Base-by-base conservation (phyloP, 768 basidiomycete species). In the Sistotremastrum suecicum region DNA sequence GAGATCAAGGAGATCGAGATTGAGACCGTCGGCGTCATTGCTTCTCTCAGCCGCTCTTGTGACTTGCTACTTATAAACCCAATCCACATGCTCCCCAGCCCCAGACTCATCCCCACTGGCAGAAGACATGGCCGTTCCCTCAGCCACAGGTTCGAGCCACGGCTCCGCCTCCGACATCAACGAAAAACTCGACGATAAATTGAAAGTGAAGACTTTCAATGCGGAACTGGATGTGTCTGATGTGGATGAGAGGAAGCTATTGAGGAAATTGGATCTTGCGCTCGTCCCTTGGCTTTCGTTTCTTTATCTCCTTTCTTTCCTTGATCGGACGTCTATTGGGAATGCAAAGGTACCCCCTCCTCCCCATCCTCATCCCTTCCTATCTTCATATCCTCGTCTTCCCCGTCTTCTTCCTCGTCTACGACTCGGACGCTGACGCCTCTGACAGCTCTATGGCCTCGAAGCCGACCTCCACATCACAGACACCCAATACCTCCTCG, bases 221-320 rank as follows among this genome's bases (percentile, higher is more conserved):
- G 50, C 71, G n/a, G 63, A 73, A 40, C 54, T 79, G 47, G 80
- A 82, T 56, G 61, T 70, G 30, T 76, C 74, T 48, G 67, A 63
- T 7, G 63, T 87, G 41, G 74, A 87, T 56, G 83, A 84, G 59
- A 71, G 71, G 46, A 78, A 75, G 56, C 58, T 86, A 49, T 56
- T 87, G 50, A 66, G 82, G 54, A 86, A 83, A 61, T 70, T 85
- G 41, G 81, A 82, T 59, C 52, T 67, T 48, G 69, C 70, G n/a
- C 68, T 81, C 50, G 68, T 81, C 35, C 76, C 79, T 7, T 83
- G 80, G 82, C 56, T 82, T 37, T 78, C 82, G 4, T 69, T 90
- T 44, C 60, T 89, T 53, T 86, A 86, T 60, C 65, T 87, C 35
- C 65, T 88, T 36, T 79, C 78, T 52, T 87, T 85, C 67, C 60